Evolutionary conservation across 495 filamentous ascomycete genomes (phyloP).

Genomic region (Aspergillus diversus): DNA sequence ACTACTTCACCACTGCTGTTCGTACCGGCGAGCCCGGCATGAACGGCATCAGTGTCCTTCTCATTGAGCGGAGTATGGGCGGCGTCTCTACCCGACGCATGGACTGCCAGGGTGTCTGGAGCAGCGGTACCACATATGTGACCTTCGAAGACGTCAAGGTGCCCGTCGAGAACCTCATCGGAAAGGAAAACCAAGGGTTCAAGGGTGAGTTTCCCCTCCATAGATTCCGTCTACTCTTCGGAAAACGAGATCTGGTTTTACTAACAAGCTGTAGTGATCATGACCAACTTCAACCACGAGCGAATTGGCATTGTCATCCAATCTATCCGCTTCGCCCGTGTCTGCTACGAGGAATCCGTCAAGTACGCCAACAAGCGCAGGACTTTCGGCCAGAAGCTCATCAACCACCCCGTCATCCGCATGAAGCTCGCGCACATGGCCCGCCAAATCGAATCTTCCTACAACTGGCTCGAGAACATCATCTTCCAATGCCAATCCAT

Average conservation of each 20-base stretch:
- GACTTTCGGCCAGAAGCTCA: constrained; percentile 94
- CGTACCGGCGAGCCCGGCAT: constrained; percentile 85
- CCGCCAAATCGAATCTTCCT: constrained; percentile 92
- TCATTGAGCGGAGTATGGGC: constrained; percentile 78
- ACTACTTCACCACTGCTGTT: constrained; percentile 97
- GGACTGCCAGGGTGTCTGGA: constrained; percentile 99
- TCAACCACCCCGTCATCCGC: constrained; percentile 96
- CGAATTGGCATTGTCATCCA: constrained; percentile 98
- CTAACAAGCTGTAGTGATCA: constrained; percentile 63
- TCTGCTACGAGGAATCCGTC: constrained; percentile 94
- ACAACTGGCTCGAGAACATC: constrained; percentile 96
- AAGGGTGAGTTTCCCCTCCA: constrained; percentile 54
- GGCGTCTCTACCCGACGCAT: constrained; percentile 92
- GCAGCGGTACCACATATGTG: constrained; percentile 91
- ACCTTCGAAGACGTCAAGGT: constrained; percentile 99
- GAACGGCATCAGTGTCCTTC: constrained; percentile 86
- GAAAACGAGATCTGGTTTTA: not conserved
- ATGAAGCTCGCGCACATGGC: constrained; percentile 98
- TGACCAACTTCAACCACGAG: constrained; percentile 99
- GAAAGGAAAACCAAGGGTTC: constrained; percentile 99
- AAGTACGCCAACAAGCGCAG: constrained; percentile 96
- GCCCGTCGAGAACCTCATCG: constrained; percentile 94
- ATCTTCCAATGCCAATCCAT: constrained; percentile 92
- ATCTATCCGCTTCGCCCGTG: constrained; percentile 90
- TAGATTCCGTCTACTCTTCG: no score